Percentiles rank a stretch among this genome's conserved stretches.
These are phyloP conservation scores for Hypsizygus marmoreus DNA, from an alignment of 768 basidiomycete genomes.

Conservation along the genomic window DNA sequence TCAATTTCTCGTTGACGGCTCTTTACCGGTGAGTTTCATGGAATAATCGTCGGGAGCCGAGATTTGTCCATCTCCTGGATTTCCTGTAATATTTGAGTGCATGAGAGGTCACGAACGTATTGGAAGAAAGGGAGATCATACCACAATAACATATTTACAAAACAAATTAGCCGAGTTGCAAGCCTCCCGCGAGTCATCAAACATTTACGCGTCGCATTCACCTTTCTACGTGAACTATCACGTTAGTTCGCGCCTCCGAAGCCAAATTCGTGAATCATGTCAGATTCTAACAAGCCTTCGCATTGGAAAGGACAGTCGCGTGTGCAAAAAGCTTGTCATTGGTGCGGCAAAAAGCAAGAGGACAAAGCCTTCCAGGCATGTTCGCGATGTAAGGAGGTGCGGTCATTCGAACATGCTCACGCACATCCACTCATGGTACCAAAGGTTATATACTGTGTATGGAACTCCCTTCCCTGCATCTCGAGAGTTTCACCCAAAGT, in stretches of 20 bases:
- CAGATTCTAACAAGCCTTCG: slow-evolving; percentile 8
- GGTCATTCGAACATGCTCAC: slow-evolving; percentile 1
- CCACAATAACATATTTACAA: no score
- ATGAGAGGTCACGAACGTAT: no score
- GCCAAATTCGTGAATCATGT: not conserved
- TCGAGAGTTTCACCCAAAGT: not conserved
- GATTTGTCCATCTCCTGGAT: no score
- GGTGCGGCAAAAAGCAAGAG: slow-evolving; percentile 28
- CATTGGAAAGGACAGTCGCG: slow-evolving; percentile 29
- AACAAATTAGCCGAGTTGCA: no score
- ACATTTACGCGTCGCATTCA: no score
- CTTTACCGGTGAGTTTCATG: no score
- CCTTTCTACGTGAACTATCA: not conserved
- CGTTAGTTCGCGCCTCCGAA: slow-evolving; percentile 4
- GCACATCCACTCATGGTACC: no score
- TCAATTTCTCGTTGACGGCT: no score
- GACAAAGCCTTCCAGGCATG: slow-evolving; percentile 26
- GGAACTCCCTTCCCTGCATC: slow-evolving; percentile 6
- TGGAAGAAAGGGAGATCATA: no score
- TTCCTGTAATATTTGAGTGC: no score
- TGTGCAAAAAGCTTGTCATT: slow-evolving; percentile 28
- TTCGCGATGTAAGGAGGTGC: slow-evolving; percentile 29
- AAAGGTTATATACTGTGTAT: slow-evolving; percentile 29
- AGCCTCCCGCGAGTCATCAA: no score
- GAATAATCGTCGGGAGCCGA: no score